A percentile compares a stretch with the other conserved stretches of the same genome.
phyloP scores from a whole-genome alignment of 2,329 filamentous ascomycete species.

The Cyphellophora europaea region DNA sequence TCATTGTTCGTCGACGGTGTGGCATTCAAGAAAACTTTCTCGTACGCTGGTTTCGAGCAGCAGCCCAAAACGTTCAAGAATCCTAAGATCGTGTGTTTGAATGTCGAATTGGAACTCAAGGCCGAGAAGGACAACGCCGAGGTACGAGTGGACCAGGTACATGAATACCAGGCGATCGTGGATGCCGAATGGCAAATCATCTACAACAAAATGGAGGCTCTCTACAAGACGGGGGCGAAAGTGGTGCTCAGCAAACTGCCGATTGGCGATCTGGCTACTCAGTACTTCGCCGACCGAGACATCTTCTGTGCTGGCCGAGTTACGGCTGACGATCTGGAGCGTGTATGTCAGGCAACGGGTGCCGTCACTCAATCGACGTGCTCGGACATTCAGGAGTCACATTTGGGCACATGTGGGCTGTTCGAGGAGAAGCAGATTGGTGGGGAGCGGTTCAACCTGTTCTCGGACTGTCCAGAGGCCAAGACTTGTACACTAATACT shows the following conservation, averaged over 20 bases:
- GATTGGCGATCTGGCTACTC: slow-evolving; percentile 93
- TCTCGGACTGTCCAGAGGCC: slow-evolving; percentile 87
- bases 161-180: slow-evolving; percentile 98
- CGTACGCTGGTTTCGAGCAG: slow-evolving; percentile 97
- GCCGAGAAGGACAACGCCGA: slow-evolving; percentile 99
- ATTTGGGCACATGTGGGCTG: slow-evolving; percentile 78
- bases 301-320: slow-evolving; percentile 97
- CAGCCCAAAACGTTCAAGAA: slow-evolving; percentile 92
- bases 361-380: slow-evolving; percentile 91
- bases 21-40: slow-evolving; percentile 99
- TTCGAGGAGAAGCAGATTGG: slow-evolving; percentile 98
- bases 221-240: slow-evolving; percentile 90
- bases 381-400: slow-evolving; percentile 81
- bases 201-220: slow-evolving; percentile 95
- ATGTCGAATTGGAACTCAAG: slow-evolving; percentile 97
- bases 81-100: slow-evolving; percentile 94
- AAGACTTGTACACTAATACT: slow-evolving; percentile 96
- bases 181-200: slow-evolving; percentile 99
- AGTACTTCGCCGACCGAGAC: slow-evolving; percentile 91
- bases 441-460: slow-evolving; percentile 96
- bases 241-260: slow-evolving; percentile 95
- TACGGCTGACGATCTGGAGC: slow-evolving; percentile 83
- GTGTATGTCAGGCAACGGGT: slow-evolving; percentile 88
- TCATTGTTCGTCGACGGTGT: slow-evolving; percentile 96
- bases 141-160: slow-evolving; percentile 94